These are phyloP conservation scores for Torulaspora franciscae DNA, from an alignment of 805 yeast genomes.

Conservation along the genomic window DNA sequence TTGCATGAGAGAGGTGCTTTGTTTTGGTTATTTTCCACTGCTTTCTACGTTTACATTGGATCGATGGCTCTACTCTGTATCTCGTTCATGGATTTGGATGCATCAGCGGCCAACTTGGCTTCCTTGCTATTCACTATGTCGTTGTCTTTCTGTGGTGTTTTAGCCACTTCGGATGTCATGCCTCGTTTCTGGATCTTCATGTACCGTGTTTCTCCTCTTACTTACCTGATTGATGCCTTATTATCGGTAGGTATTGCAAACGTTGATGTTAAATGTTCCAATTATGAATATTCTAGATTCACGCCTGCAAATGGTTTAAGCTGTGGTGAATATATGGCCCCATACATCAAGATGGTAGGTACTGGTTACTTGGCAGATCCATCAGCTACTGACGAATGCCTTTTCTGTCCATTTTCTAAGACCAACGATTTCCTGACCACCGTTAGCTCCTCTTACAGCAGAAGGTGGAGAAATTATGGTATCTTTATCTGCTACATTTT, in stretches of 20 bases:
- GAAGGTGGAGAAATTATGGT: slow-evolving; percentile 60
- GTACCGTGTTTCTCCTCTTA: slow-evolving; percentile 69
- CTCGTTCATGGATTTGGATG: slow-evolving; percentile 55
- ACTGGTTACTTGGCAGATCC: slow-evolving; percentile 48
- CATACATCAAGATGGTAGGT: slow-evolving; percentile 34
- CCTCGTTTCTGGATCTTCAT: slow-evolving; percentile 80
- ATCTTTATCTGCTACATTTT: slow-evolving; percentile 49
- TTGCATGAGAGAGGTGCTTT: slow-evolving; percentile 54
- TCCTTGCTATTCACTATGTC: slow-evolving; percentile 55
- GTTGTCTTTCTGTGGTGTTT: slow-evolving; percentile 73
- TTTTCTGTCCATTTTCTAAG: slow-evolving; percentile 48
- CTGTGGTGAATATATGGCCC: slow-evolving; percentile 51
- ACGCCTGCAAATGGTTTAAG: slow-evolving; percentile 51
- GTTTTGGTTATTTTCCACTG: slow-evolving; percentile 42
- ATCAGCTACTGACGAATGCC: slow-evolving; percentile 48
- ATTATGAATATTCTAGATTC: slow-evolving; percentile 45
- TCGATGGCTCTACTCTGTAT: slow-evolving; percentile 55
- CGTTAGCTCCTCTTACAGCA: slow-evolving; percentile 38
- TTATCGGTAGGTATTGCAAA: slow-evolving; percentile 54
- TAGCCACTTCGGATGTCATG: slow-evolving; percentile 50
- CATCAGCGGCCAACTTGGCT: slow-evolving; percentile 60
- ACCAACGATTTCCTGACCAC: slow-evolving; percentile 55
- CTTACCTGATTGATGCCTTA: slow-evolving; percentile 57
- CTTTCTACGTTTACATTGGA: slow-evolving; percentile 51
- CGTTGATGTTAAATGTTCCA: slow-evolving; percentile 44